Percentiles rank a stretch among this genome's conserved stretches.
Evolutionary conservation across 2,329 filamentous ascomycete species (phyloP).

Genomic region (Drechslerella stenobrocha): DNA sequence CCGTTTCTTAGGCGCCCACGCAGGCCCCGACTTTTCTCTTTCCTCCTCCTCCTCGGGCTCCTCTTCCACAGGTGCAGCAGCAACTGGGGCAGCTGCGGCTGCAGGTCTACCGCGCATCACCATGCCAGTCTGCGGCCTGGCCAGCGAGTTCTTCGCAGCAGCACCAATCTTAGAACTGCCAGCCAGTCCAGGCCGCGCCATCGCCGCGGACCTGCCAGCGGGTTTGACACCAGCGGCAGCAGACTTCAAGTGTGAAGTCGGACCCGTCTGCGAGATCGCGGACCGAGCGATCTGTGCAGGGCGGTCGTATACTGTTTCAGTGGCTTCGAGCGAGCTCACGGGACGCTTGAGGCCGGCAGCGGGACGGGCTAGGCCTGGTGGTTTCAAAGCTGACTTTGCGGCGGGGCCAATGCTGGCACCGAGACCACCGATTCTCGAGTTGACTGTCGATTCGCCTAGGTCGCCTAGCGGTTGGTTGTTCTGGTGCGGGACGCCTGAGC

Average conservation of each 20-base stretch:
- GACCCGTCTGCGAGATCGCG: constrained; percentile 30
- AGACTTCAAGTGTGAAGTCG: constrained; percentile 8
- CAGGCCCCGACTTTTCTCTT: constrained; percentile 10
- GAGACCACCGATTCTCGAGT: constrained; percentile 25
- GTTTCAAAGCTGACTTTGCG: constrained; percentile 33
- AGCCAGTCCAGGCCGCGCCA: constrained; percentile 5
- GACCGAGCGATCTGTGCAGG: constrained; percentile 39
- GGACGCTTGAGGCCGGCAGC: constrained; percentile 15
- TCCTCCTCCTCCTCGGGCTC: constrained; percentile 23
- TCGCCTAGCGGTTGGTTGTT: constrained; percentile 26
- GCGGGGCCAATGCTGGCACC: constrained; percentile 18
- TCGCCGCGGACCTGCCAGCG: constrained; percentile 11
- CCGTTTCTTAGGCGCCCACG: constrained; percentile 54
- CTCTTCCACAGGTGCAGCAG: constrained; percentile 6
- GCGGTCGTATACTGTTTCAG: constrained; percentile 24
- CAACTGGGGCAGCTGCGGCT: constrained; percentile 4
- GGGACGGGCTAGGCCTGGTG: constrained; percentile 7
- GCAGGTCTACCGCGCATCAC: constrained; percentile 16
- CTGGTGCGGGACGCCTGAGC: constrained; percentile 13
- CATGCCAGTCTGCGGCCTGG: constrained; percentile 20
- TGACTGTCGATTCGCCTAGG: constrained; percentile 37
- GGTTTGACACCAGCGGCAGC: constrained; percentile 10
- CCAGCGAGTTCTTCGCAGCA: constrained; percentile 14
- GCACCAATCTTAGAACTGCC: constrained; percentile 18
- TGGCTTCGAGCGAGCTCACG: constrained; percentile 17